These are phyloP conservation scores for Cryphonectria radicalis DNA, from an alignment of 2,329 filamentous ascomycete genomes.

Conservation along the genomic window DNA sequence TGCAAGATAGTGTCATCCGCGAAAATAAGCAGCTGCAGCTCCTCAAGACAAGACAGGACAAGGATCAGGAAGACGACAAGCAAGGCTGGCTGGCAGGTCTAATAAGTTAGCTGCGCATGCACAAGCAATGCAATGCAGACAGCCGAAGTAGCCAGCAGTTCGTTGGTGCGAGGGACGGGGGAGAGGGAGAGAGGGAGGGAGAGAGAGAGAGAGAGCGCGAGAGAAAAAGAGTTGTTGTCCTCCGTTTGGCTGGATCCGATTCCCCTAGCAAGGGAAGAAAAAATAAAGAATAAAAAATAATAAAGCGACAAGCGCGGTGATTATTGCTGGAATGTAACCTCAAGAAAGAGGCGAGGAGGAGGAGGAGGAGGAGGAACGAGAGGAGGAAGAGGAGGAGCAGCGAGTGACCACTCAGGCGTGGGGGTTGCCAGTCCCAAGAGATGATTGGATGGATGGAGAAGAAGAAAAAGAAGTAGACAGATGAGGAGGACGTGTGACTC, in stretches of 20 bases:
- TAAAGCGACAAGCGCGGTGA: background rate
- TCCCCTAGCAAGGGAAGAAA: no score
- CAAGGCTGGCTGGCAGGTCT: background rate
- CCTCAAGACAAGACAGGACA: background rate
- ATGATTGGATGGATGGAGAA: background rate
- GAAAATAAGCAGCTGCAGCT: background rate
- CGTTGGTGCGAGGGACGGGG: background rate
- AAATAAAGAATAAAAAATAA: background rate
- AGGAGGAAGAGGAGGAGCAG: background rate
- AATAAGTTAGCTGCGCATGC: conserved; percentile 4
- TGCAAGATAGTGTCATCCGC: background rate
- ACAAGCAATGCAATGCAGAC: conserved; percentile 25
- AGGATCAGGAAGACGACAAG: background rate
- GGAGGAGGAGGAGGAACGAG: no score
- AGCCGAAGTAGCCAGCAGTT: conserved; percentile 1
- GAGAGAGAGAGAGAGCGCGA: no score
- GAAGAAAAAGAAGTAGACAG: background rate
- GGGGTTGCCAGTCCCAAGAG: background rate
- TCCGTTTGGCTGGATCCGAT: background rate
- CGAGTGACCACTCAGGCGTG: background rate
- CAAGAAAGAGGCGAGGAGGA: background rate
- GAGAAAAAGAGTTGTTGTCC: background rate
- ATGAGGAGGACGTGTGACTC: background rate
- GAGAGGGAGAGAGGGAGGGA: background rate
- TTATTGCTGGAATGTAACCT: background rate